Evolutionary conservation across 1,139 yeast species (phyloP).

Genomic region (Meyerozyma smithsonii): DNA sequence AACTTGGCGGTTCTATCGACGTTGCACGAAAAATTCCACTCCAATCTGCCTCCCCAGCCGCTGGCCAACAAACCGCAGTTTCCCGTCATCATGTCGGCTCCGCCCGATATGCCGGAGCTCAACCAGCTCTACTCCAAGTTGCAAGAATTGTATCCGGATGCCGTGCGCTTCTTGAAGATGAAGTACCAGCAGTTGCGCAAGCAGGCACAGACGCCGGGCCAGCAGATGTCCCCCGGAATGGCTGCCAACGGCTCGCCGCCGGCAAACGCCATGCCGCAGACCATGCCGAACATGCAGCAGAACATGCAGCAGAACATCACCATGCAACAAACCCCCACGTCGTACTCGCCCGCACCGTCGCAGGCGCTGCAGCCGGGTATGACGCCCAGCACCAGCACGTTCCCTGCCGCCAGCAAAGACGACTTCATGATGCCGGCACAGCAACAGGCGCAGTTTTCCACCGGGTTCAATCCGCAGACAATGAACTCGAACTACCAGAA

Average conservation of each 20-base stretch:
- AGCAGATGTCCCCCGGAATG: not conserved
- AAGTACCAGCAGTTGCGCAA: slow-evolving; percentile 42
- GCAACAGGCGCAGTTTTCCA: slow-evolving; percentile 2
- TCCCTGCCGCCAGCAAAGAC: not conserved
- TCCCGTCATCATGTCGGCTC: slow-evolving; percentile 51
- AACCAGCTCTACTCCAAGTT: slow-evolving; percentile 41
- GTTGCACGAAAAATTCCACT: slow-evolving; percentile 48
- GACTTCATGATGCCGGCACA: slow-evolving; percentile 1
- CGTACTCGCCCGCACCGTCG: not conserved
- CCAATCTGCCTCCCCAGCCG: slow-evolving; percentile 21
- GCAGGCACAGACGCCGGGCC: slow-evolving; percentile 15
- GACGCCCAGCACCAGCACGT: not conserved
- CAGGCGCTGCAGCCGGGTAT: not conserved
- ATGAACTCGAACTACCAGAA: slow-evolving; percentile 1
- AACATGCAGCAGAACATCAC: not conserved
- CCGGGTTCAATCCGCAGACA: not conserved
- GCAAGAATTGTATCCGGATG: slow-evolving; percentile 54
- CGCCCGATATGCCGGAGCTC: slow-evolving; percentile 53
- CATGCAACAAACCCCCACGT: slow-evolving; percentile 1
- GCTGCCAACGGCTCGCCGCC: too few species aligned
- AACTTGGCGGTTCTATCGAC: slow-evolving; percentile 50
- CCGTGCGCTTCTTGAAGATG: slow-evolving; percentile 44
- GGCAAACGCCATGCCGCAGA: slow-evolving; percentile 3
- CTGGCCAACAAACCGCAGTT: slow-evolving; percentile 35
- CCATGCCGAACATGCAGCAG: slow-evolving; percentile 2